Conservation (phyloP, 208 protist genomes). For the Wallacemonas sp. region DNA sequence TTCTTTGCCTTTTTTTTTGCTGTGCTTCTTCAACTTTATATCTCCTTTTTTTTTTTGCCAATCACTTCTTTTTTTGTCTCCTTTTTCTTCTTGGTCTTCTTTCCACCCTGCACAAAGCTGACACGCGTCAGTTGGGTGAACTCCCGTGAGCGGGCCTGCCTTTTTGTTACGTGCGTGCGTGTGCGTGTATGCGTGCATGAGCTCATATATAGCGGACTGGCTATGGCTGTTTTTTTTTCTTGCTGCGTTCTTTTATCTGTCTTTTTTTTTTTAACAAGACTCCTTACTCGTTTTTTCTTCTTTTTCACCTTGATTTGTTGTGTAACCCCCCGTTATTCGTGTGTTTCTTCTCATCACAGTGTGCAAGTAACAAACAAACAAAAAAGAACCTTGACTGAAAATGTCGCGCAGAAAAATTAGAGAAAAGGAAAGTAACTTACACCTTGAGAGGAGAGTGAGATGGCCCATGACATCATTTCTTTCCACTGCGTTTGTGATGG, state of each 20-base stretch:
- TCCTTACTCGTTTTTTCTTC: no score
- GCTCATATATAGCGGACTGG: no score
- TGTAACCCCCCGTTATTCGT: not conserved
- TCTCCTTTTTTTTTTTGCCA: not conserved
- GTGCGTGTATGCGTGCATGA: no score
- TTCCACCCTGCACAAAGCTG: not conserved
- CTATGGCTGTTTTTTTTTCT: slow-evolving; percentile 1
- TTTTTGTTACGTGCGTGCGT: slow-evolving; percentile 1
- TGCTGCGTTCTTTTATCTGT: not conserved
- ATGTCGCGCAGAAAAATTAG: no score
- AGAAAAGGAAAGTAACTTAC: no score
- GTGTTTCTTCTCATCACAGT: not conserved
- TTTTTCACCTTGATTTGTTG: slow-evolving; percentile 8
- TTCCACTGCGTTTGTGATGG: no score
- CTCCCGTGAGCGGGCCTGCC: no score
- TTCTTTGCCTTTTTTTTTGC: not conserved
- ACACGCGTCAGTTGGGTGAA: no score
- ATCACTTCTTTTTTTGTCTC: slow-evolving; percentile 1
- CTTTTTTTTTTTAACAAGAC: slow-evolving; percentile 16
- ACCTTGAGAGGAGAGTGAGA: no score
- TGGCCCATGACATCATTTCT: no score
- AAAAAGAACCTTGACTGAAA: no score
- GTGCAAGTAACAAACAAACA: no score
- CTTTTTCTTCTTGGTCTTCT: not conserved
- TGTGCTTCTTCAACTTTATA: not conserved